phyloP scores from a whole-genome alignment of 2,329 filamentous ascomycete genomes.

The Xylaria multiplex region DNA sequence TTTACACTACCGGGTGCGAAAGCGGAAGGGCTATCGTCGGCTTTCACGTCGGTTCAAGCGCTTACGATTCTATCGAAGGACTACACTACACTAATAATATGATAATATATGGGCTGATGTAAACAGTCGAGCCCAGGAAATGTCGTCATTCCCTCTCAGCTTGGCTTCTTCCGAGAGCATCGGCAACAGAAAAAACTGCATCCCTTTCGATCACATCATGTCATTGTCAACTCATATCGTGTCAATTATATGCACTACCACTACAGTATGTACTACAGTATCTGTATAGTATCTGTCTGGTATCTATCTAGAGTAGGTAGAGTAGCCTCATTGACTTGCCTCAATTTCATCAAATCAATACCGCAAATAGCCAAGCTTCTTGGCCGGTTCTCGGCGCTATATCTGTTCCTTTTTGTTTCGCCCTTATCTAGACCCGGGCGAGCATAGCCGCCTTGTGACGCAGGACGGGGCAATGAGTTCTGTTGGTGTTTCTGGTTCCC shows the following conservation, averaged over 20 bases:
- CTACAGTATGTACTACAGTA: not conserved
- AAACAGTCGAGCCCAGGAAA: not conserved
- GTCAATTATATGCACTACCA: too few relatives aligned
- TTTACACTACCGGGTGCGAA: constrained; percentile 7
- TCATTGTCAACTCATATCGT: constrained; percentile 19
- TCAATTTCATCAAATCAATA: constrained; percentile 20
- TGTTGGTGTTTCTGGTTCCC: constrained; percentile 12
- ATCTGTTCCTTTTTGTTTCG: constrained; percentile 5
- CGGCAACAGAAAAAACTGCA: too few relatives aligned
- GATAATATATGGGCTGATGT: not conserved
- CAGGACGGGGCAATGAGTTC: constrained; percentile 3
- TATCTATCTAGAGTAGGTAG: not conserved
- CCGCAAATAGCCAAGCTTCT: constrained; percentile 30
- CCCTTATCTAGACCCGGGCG: constrained; percentile 2
- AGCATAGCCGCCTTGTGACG: constrained; percentile 16
- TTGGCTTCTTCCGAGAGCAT: too few relatives aligned
- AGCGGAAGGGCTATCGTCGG: constrained; percentile 34
- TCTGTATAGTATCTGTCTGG: too few relatives aligned
- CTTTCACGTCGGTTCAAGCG: constrained; percentile 15
- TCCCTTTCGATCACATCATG: not conserved
- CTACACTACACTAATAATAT: not conserved
- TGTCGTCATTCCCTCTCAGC: constrained; percentile 21
- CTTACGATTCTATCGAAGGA: not conserved
- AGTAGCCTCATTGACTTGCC: not conserved
- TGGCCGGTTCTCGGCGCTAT: constrained; percentile 35